A percentile compares a stretch with the other conserved stretches of the same genome.
Conservation (phyloP, 2,329 filamentous ascomycete species). For the Stachybotrys chlorohalonatus region DNA sequence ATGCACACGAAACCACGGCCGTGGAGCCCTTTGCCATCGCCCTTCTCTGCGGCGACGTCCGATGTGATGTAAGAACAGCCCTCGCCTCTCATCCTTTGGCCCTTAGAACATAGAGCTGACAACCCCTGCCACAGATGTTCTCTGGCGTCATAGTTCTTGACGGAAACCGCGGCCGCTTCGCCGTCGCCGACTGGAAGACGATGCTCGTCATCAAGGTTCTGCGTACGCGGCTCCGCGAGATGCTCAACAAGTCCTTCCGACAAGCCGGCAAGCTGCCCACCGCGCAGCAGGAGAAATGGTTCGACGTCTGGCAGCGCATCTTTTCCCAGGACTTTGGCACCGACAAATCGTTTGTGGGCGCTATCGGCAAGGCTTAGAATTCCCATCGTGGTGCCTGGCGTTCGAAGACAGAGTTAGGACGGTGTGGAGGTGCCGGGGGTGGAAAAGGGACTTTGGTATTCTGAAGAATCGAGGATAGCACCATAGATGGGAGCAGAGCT, state of each 20-base stretch:
- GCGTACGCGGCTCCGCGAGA: conserved; percentile 62
- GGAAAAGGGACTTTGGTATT: no score
- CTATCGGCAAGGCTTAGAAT: conserved; percentile 18
- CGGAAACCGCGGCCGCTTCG: conserved; percentile 77
- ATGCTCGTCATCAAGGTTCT: conserved; percentile 83
- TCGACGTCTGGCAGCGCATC: conserved; percentile 64
- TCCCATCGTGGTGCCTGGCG: not conserved
- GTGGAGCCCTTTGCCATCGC: conserved; percentile 76
- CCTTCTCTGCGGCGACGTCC: conserved; percentile 78
- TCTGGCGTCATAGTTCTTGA: conserved; percentile 81
- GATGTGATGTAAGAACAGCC: conserved; percentile 58
- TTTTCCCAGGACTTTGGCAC: conserved; percentile 46
- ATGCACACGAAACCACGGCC: conserved; percentile 81
- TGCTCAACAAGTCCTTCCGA: conserved; percentile 64
- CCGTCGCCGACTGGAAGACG: conserved; percentile 79
- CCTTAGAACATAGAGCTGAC: not conserved
- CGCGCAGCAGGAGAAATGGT: conserved; percentile 62
- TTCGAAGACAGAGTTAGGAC: not conserved
- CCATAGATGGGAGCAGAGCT: no score
- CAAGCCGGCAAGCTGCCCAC: conserved; percentile 53
- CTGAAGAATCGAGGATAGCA: no score
- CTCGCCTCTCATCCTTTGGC: not conserved
- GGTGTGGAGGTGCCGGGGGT: no score
- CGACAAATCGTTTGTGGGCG: conserved; percentile 16
- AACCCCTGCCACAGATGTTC: conserved; percentile 51